Conservation (phyloP, 768 basidiomycete genomes). For the Lentinus tigrinus region DNA sequence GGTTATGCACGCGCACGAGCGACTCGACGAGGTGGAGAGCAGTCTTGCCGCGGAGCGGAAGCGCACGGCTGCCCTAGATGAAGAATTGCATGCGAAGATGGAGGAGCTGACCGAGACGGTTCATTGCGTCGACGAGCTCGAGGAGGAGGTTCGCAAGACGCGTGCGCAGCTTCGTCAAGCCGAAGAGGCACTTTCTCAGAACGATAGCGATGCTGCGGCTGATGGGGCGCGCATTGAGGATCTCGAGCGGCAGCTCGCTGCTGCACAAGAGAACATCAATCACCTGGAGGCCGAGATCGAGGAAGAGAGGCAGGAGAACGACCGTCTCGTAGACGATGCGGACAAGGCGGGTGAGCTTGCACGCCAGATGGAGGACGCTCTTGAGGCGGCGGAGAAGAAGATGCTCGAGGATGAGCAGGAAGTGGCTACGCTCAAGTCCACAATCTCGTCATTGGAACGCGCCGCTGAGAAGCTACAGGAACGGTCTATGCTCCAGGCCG, state of each 20-base stretch:
- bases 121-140: slow-evolving; percentile 20
- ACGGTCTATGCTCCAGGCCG: slow-evolving; percentile 24
- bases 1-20: slow-evolving; percentile 47
- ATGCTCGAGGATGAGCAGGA: slow-evolving; percentile 61
- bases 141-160: slow-evolving; percentile 36
- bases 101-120: slow-evolving; percentile 24
- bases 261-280: slow-evolving; percentile 45
- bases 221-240: slow-evolving; percentile 52
- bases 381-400: slow-evolving; percentile 72
- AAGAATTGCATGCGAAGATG: slow-evolving; percentile 37
- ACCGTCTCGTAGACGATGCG: slow-evolving; percentile 51
- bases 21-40: slow-evolving; percentile 55
- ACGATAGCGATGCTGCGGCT: slow-evolving; percentile 58
- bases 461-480: slow-evolving; percentile 37
- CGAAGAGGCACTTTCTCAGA: slow-evolving; percentile 53
- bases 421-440: slow-evolving; percentile 49
- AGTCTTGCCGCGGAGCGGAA: slow-evolving; percentile 56
- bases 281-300: slow-evolving; percentile 45
- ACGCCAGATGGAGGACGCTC: slow-evolving; percentile 70
- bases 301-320: slow-evolving; percentile 46
- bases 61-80: slow-evolving; percentile 35
- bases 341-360: slow-evolving; percentile 55
- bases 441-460: slow-evolving; percentile 55
- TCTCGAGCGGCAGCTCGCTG: slow-evolving; percentile 55
- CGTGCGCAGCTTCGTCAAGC: slow-evolving; percentile 40